Evolutionary conservation across 306 rosid genomes (phyloP), one percentile per base, ranked within the genome.

Genomic region (Ziziphus jujuba): DNA sequence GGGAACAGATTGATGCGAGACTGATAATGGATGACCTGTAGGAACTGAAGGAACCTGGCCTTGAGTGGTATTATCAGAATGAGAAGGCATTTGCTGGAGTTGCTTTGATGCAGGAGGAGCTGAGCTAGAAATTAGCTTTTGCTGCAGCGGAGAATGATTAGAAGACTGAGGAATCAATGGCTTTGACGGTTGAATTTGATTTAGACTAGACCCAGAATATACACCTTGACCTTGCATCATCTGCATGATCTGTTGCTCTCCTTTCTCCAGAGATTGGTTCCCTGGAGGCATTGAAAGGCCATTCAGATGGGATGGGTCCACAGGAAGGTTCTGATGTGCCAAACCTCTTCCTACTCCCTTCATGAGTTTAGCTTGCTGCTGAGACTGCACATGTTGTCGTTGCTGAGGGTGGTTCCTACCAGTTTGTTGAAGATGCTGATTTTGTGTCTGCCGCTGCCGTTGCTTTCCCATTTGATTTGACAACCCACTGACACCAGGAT

Each of bases 341-440:
- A 79, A 33, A 53, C 91, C 96, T 79, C 95, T 87, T 77, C 95
- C 97, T 14, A 84, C 71, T 74, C 96, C 99, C 79, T 95, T 95
- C 51, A 84, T 64, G 74, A 74, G 73, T 71, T 95, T 91, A 56
- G 87, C 84, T 59, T 79, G 99, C 76, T 87, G 97, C 51, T 85
- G 99, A 77, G 97, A 69, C 72, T 86, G 92, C 31, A 61, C 72
- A 71, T 75, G 87, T 72, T 81, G 96, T 64, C 88, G 82, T 75
- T 87, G 96, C 75, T 80, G 91, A 71, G 95, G 97, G 76, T 95
- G 99, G 77, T 88, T 96, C 82, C 99, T 85, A 57, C 86, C 83
- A 66, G 97, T 65, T 70, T 87, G 97, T 52, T 83, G 96, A 81
- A 81, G 85, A 61, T 84, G 97, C 71, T 79, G 86, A 63, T 84